Conservation (phyloP, 164 flowering plant genomes). For the Paratinospora sagittata region DNA sequence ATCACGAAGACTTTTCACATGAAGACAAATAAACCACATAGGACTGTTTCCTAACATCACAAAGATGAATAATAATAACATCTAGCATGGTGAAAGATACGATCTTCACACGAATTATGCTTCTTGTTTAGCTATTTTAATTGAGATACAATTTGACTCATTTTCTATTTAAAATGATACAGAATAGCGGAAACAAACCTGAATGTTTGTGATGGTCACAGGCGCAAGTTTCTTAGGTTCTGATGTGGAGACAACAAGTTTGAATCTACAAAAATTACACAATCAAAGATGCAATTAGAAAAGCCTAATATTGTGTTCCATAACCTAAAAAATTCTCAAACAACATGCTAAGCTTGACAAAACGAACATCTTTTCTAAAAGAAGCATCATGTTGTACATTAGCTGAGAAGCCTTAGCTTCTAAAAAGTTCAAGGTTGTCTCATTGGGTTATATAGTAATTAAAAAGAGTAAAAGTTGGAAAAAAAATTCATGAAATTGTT, state of each 20-base stretch:
- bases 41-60: neutral
- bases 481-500: too few relatives aligned
- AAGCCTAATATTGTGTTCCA: neutral
- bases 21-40: neutral
- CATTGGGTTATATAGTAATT: too few relatives aligned
- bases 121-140: neutral
- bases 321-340: neutral
- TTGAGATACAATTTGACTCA: neutral
- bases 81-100: neutral
- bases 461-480: too few relatives aligned
- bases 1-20: neutral
- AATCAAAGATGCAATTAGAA: conserved; percentile 15
- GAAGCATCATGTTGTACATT: too few relatives aligned
- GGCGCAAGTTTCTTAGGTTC: conserved; percentile 85
- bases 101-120: neutral
- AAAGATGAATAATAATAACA: neutral
- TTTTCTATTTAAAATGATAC: neutral
- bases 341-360: too few relatives aligned
- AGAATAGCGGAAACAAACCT: conserved; percentile 41
- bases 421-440: too few relatives aligned
- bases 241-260: conserved; percentile 69
- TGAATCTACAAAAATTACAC: conserved; percentile 59
- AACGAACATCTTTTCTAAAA: too few relatives aligned
- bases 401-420: too few relatives aligned
- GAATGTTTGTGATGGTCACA: conserved; percentile 85